These are phyloP conservation scores for Camelina neglecta DNA, from an alignment of 345 rosid genomes.

Conservation along the genomic window DNA sequence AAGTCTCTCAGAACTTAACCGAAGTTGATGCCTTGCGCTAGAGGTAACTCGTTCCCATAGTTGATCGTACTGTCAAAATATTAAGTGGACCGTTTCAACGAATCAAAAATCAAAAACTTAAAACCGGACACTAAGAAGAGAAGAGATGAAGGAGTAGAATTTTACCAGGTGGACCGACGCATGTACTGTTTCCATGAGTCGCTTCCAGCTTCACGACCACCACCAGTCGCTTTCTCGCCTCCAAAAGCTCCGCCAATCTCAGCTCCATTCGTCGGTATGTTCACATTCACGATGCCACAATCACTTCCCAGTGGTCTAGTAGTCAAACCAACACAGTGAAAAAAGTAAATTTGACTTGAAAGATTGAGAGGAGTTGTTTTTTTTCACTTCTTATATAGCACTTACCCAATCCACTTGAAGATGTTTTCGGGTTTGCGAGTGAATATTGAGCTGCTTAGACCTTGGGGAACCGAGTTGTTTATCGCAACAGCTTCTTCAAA, in stretches of 20 bases:
- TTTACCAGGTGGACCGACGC: slow-evolving; percentile 96
- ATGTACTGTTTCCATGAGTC: slow-evolving; percentile 99
- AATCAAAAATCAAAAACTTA: neutral
- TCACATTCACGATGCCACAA: slow-evolving; percentile 92
- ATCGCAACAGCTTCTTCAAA: slow-evolving; percentile 85
- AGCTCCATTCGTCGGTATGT: slow-evolving; percentile 98
- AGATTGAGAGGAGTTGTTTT: neutral
- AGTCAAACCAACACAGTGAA: slow-evolving; percentile 10
- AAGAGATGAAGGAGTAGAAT: neutral
- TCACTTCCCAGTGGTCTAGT: slow-evolving; percentile 93
- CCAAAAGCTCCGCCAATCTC: slow-evolving; percentile 99
- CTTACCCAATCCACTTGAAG: slow-evolving; percentile 93
- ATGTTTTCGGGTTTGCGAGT: slow-evolving; percentile 75
- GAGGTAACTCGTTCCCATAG: slow-evolving; percentile 88
- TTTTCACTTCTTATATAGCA: neutral
- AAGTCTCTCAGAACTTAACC: slow-evolving; percentile 49
- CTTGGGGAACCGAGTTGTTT: slow-evolving; percentile 96
- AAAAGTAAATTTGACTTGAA: neutral
- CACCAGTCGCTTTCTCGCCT: slow-evolving; percentile 95
- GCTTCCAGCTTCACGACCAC: slow-evolving; percentile 98
- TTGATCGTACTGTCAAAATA: slow-evolving; percentile 74
- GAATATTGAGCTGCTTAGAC: slow-evolving; percentile 92
- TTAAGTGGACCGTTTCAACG: neutral
- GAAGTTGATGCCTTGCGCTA: slow-evolving; percentile 97
- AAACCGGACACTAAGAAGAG: neutral